Conservation (phyloP, 2,329 filamentous ascomycete genomes). For the Pestalotiopsis sp. region DNA sequence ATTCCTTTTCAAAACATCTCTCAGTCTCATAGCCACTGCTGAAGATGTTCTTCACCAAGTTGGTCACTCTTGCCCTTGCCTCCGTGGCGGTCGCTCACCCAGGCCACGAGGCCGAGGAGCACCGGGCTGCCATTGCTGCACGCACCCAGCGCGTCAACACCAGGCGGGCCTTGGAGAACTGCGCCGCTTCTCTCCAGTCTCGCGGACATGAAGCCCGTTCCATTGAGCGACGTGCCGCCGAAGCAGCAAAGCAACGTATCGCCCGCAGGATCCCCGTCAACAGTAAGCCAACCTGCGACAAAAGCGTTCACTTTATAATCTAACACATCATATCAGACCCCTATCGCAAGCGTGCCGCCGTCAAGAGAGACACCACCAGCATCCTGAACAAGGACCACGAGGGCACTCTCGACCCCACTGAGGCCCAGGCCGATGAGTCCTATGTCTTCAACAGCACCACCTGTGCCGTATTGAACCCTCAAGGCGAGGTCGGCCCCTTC, state of each 20-base stretch:
- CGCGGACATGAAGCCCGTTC: neutral
- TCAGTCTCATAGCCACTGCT: neutral
- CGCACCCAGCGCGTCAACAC: neutral
- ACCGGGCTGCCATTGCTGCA: neutral
- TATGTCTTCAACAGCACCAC: conserved; percentile 11
- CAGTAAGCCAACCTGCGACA: neutral
- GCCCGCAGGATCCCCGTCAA: conserved; percentile 7
- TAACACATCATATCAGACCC: neutral
- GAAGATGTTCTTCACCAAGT: conserved; percentile 6
- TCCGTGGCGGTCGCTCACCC: conserved; percentile 1
- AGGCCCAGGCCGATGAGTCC: neutral
- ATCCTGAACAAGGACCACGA: conserved; percentile 1
- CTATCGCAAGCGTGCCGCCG: neutral
- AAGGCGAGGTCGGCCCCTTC: conserved; percentile 57
- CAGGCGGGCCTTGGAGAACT: neutral
- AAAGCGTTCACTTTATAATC: neutral
- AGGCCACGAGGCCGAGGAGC: conserved; percentile 7
- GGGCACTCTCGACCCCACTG: neutral
- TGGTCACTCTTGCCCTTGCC: neutral
- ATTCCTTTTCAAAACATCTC: neutral
- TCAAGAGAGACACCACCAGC: neutral
- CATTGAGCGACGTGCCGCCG: neutral
- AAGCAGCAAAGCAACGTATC: neutral
- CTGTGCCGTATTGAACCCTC: conserved; percentile 45
- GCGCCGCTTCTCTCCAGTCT: neutral